A percentile compares a stretch with the other conserved stretches of the same genome.
These are phyloP conservation scores for Hyaloperonospora brassicae DNA, from an alignment of 352 stramenopile species.

Conservation along the genomic window DNA sequence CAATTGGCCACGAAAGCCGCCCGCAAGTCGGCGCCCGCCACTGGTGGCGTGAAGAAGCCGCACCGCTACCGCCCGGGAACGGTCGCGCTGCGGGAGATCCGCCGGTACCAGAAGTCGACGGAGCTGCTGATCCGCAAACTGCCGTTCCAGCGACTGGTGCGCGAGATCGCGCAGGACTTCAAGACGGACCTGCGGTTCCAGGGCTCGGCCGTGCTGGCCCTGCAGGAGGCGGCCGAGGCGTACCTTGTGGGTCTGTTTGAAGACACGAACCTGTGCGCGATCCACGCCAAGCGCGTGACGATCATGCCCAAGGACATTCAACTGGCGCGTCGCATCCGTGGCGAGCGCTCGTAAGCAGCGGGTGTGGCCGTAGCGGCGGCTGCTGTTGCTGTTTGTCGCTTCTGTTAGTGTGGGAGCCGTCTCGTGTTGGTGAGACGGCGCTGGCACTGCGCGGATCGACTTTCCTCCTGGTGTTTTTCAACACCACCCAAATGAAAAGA, in stretches of 20 bases:
- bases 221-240: conserved; percentile 85
- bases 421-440: neutral
- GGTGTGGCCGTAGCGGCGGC: neutral
- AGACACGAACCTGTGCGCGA: conserved; percentile 91
- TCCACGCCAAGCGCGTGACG: conserved; percentile 90
- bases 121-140: conserved; percentile 95
- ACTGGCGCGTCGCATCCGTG: conserved; percentile 88
- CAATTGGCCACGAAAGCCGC: conserved; percentile 90
- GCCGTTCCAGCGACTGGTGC: conserved; percentile 94
- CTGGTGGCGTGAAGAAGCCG: conserved; percentile 91
- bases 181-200: conserved; percentile 88
- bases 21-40: conserved; percentile 87
- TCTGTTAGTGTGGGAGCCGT: conserved; percentile 4
- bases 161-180: conserved; percentile 85
- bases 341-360: conserved; percentile 60
- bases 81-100: conserved; percentile 94
- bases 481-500: conserved; percentile 50
- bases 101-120: conserved; percentile 93
- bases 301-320: conserved; percentile 95
- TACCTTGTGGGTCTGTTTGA: conserved; percentile 80
- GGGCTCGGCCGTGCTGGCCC: conserved; percentile 70
- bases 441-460: conserved; percentile 8
- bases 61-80: conserved; percentile 81
- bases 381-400: conserved; percentile 10
- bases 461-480: conserved; percentile 75